phyloP scores from a whole-genome alignment of 345 rosid species.

The Lepidium didymum region DNA sequence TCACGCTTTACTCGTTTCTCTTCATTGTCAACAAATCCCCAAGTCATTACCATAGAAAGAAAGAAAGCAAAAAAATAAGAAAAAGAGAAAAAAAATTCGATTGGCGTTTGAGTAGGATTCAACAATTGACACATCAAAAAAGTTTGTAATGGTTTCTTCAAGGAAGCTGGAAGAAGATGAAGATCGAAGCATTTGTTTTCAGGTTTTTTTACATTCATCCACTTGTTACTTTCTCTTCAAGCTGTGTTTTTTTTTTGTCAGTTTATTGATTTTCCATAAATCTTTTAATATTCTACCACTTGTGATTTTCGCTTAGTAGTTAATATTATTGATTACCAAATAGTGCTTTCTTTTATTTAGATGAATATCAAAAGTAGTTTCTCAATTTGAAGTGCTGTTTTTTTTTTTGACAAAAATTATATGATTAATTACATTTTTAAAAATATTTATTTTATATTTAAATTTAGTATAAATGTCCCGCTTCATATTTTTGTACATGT shows the following conservation, averaged over 20 bases:
- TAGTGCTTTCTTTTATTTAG: not conserved
- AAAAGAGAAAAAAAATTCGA: not conserved
- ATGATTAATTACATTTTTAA: not conserved
- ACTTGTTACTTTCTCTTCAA: not conserved
- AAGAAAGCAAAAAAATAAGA: not conserved
- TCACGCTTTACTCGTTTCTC: constrained; percentile 28
- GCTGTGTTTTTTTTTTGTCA: not conserved
- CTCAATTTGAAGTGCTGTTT: not conserved
- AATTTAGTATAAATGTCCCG: not conserved
- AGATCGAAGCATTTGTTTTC: constrained; percentile 46
- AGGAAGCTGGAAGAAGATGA: constrained; percentile 27
- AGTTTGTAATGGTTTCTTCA: constrained; percentile 29
- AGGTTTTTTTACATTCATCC: constrained; percentile 15
- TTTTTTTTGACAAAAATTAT: not conserved
- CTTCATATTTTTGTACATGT: constrained; percentile 16
- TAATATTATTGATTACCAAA: not conserved
- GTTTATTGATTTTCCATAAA: not conserved
- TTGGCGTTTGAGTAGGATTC: not conserved
- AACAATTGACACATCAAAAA: not conserved
- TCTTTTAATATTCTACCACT: not conserved
- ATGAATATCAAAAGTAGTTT: not conserved
- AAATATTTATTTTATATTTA: too few relatives aligned
- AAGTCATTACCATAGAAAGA: not conserved
- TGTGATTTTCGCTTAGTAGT: not conserved
- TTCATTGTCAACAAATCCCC: constrained; percentile 27